Conservation (phyloP, 768 basidiomycete species). For the Leucocoprinus leucothites region DNA sequence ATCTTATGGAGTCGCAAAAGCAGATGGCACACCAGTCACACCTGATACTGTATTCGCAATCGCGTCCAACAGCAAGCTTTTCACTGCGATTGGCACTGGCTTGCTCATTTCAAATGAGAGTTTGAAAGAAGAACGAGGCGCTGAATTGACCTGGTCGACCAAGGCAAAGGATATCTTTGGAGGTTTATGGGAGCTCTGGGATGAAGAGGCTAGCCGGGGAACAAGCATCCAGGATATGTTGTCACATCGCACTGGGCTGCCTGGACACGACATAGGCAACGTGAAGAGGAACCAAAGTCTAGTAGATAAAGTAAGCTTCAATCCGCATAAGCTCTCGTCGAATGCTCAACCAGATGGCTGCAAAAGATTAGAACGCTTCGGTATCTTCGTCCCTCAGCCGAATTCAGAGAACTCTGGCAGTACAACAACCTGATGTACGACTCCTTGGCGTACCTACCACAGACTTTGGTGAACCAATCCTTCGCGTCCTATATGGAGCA, state of each 20-base stretch:
- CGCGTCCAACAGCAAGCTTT: slow-evolving; percentile 40
- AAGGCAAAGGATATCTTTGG: slow-evolving; percentile 29
- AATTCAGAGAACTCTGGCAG: slow-evolving; percentile 36
- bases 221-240: slow-evolving; percentile 39
- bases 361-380: slow-evolving; percentile 33
- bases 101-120: slow-evolving; percentile 35
- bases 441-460: slow-evolving; percentile 35
- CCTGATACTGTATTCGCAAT: slow-evolving; percentile 40
- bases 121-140: slow-evolving; percentile 19
- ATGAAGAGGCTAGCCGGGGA: slow-evolving; percentile 25
- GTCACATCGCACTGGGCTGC: slow-evolving; percentile 41
- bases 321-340: too few species aligned
- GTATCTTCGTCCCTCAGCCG: slow-evolving; percentile 37
- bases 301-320: not conserved
- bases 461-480: slow-evolving; percentile 33
- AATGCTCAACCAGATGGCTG: too few species aligned
- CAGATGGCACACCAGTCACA: slow-evolving; percentile 31
- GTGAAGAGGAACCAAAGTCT: not conserved
- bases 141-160: slow-evolving; percentile 29
- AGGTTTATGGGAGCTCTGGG: slow-evolving; percentile 26
- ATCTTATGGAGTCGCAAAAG: slow-evolving; percentile 32
- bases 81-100: slow-evolving; percentile 33
- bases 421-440: slow-evolving; percentile 47
- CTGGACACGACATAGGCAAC: slow-evolving; percentile 29
- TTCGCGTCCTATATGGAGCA: slow-evolving; percentile 36